Percentiles rank a stretch among this genome's conserved stretches.
Evolutionary conservation across 2,329 filamentous ascomycete species (phyloP).

Genomic region (Orbilia blumenaviensis): DNA sequence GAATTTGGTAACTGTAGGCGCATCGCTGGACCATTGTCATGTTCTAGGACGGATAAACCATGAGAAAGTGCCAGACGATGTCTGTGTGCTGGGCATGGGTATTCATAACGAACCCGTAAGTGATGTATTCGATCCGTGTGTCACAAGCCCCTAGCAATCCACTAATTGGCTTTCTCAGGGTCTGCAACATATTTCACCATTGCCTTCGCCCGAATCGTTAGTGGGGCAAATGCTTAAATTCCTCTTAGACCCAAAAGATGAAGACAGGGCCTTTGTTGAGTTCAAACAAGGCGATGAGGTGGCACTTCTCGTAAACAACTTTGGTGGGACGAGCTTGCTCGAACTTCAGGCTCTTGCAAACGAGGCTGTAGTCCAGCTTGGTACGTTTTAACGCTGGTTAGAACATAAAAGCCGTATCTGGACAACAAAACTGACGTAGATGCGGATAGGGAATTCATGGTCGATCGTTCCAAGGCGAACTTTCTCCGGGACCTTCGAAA

Average conservation of each 20-base stretch:
- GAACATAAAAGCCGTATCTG: no score
- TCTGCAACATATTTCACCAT: slow-evolving; percentile 64
- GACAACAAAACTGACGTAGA: no score
- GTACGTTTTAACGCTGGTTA: slow-evolving; percentile 17
- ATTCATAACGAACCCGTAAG: slow-evolving; percentile 75
- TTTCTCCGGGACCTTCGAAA: slow-evolving; percentile 75
- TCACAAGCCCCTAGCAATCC: no score
- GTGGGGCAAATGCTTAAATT: slow-evolving; percentile 72
- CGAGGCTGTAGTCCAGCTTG: slow-evolving; percentile 73
- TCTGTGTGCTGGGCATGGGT: slow-evolving; percentile 74
- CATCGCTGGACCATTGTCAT: slow-evolving; percentile 67
- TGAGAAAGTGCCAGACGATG: slow-evolving; percentile 65
- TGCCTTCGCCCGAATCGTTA: slow-evolving; percentile 66
- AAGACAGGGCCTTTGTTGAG: slow-evolving; percentile 75
- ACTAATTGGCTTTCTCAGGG: no score
- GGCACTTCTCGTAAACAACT: slow-evolving; percentile 77
- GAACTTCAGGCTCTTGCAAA: slow-evolving; percentile 77
- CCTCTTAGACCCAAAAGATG: slow-evolving; percentile 73
- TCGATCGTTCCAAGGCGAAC: slow-evolving; percentile 71
- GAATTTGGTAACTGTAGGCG: slow-evolving; percentile 67
- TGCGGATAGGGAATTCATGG: slow-evolving; percentile 64
- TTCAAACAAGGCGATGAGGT: slow-evolving; percentile 71
- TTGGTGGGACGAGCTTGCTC: slow-evolving; percentile 76
- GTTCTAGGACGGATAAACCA: slow-evolving; percentile 65
- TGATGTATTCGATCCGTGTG: no score